Evolutionary conservation across 768 basidiomycete species (phyloP).

Genomic region (Pleurotus giganteus): DNA sequence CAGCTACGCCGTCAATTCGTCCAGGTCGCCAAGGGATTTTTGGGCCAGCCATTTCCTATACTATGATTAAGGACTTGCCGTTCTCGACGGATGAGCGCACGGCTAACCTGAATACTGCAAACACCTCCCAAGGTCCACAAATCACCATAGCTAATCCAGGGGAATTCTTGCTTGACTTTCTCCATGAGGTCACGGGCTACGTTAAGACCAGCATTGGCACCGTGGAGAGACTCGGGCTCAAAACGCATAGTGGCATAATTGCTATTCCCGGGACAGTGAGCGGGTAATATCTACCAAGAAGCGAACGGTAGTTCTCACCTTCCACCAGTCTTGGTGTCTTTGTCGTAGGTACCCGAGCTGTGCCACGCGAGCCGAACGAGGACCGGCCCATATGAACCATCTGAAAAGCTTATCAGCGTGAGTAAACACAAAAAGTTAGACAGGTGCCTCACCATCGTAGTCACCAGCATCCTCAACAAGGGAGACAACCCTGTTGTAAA

Average conservation of each 20-base stretch:
- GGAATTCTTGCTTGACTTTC: slow-evolving; percentile 80
- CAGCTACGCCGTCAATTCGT: slow-evolving; percentile 80
- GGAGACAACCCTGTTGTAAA: slow-evolving; percentile 88
- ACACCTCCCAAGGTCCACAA: slow-evolving; percentile 97
- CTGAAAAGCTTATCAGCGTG: slow-evolving; percentile 34
- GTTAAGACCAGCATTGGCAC: slow-evolving; percentile 80
- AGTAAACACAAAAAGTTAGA: slow-evolving; percentile 1
- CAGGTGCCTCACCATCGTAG: slow-evolving; percentile 73
- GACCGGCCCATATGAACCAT: slow-evolving; percentile 88
- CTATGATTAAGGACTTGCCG: neutral
- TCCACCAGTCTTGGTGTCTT: slow-evolving; percentile 72
- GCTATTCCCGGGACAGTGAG: no score
- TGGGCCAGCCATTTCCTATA: slow-evolving; percentile 87
- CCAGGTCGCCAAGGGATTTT: slow-evolving; percentile 93
- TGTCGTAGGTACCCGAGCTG: slow-evolving; percentile 89
- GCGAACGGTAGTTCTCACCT: slow-evolving; percentile 45
- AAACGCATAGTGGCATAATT: slow-evolving; percentile 99
- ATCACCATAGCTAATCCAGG: slow-evolving; percentile 96
- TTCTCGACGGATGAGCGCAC: neutral
- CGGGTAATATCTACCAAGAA: slow-evolving; percentile 7
- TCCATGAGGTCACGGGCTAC: slow-evolving; percentile 84
- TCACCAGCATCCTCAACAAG: slow-evolving; percentile 70
- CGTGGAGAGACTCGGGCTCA: slow-evolving; percentile 81
- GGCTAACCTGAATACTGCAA: slow-evolving; percentile 68
- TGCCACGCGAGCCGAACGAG: slow-evolving; percentile 94